Evolutionary conservation across 2,329 filamentous ascomycete species (phyloP), one percentile per base, ranked within the genome.

Genomic region (Alternaria novae-zelandiae): DNA sequence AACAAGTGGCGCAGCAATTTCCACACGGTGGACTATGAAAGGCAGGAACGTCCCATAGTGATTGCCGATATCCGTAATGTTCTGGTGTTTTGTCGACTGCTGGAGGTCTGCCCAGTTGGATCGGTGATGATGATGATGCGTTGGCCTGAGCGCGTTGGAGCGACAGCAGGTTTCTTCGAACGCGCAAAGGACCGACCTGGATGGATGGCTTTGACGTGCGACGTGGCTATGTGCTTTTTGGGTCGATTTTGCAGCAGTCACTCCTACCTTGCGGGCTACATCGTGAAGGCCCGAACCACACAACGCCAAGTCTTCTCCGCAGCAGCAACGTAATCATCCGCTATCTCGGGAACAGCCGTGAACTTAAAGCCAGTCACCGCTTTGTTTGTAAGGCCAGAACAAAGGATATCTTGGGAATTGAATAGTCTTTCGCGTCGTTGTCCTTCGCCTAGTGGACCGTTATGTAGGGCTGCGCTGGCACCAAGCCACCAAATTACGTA

Each of bases 241-340:
- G 8, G 3, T 32, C 12, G 25, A 4, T 28, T 15, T 28, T 54
- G 53, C 21, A 13, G 32, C 17, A 11, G 10, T 15, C n/a, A 21
- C 32, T 54, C 8, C 32, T 26, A 15, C 23, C 25, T 26, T 13
- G 25, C n/a, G 4, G 13, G 12, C 15, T 21, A 54, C 12, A 12
- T 44, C 53, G 15, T 54, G 32, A 25, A 53, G 30, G 49, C 20
- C 28, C 28, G 13, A 53, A 41, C 20, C 20, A 46, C 15, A 25
- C 30, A 15, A 53, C 4, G 20, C 28, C 13, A 13, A 13, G 13
- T 23, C 11, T 12, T 57, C 10, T 60, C 49, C 41, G 57, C 25
- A 30, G 49, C 57, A 43, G 51, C 61, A 20, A 54, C 58, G 26
- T 32, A 36, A n/a, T 30, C 32, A 30, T 30, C 47, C 68, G 66